phyloP scores from a whole-genome alignment of 495 filamentous ascomycete species.

The Annulohypoxylon stygium region DNA sequence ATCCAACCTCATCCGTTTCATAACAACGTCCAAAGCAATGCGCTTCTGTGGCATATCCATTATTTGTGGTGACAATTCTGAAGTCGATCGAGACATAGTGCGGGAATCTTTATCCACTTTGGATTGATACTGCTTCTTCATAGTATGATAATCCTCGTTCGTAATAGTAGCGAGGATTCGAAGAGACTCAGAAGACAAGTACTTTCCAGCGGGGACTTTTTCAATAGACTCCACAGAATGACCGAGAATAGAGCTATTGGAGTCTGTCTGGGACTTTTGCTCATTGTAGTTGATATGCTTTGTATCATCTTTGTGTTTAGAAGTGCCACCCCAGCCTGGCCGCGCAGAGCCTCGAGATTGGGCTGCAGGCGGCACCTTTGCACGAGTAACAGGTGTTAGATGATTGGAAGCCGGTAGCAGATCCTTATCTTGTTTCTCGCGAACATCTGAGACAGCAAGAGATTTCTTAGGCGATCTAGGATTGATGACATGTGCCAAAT shows the following conservation, averaged over 20 bases:
- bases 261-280: not conserved
- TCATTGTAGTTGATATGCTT: not conserved
- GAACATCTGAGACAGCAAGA: not conserved
- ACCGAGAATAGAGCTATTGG: not conserved
- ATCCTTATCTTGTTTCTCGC: not conserved
- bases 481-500: not conserved
- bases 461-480: not conserved
- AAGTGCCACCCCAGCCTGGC: too few species aligned
- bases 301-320: not conserved
- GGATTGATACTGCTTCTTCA: not conserved
- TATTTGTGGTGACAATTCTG: not conserved
- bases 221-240: conserved; percentile 15
- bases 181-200: conserved; percentile 25
- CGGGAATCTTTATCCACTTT: not conserved
- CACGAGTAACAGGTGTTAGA: not conserved
- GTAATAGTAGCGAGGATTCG: conserved; percentile 23
- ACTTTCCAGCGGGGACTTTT: conserved; percentile 3
- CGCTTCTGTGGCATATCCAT: not conserved
- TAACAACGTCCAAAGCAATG: not conserved
- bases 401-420: not conserved
- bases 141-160: conserved; percentile 6
- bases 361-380: too few species aligned
- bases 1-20: conserved; percentile 20
- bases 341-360: too few species aligned
- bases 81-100: not conserved